phyloP scores from a whole-genome alignment of 2,329 filamentous ascomycete genomes.

The Phialemoniopsis sp. region DNA sequence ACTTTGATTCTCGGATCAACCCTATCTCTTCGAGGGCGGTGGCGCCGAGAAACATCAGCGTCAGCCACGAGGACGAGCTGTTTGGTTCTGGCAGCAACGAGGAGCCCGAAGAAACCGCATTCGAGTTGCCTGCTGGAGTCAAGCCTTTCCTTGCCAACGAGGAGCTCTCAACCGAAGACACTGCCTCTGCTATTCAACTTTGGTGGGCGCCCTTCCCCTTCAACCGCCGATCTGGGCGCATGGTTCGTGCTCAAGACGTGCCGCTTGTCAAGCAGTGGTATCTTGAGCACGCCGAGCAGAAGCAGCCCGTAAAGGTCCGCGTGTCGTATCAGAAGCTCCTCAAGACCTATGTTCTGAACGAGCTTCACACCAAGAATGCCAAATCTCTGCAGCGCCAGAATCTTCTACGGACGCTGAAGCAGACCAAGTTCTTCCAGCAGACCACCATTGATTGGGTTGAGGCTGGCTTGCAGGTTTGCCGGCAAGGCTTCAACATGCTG shows the following conservation, averaged over 20 bases:
- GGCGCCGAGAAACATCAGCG: constrained; percentile 86
- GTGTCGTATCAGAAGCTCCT: constrained; percentile 98
- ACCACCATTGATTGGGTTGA: constrained; percentile 99
- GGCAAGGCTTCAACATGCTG: constrained; percentile 98
- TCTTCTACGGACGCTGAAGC: constrained; percentile 81
- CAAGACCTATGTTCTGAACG: constrained; percentile 94
- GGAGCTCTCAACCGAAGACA: constrained; percentile 84
- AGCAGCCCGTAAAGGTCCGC: constrained; percentile 90
- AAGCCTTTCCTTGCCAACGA: constrained; percentile 90
- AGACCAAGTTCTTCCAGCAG: constrained; percentile 99
- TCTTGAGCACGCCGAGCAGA: constrained; percentile 84
- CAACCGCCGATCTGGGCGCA: constrained; percentile 85
- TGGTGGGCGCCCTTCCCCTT: constrained; percentile 99
- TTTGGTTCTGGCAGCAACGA: constrained; percentile 78
- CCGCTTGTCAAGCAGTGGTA: constrained; percentile 98
- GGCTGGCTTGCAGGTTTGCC: constrained; percentile 94
- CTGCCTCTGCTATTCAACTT: constrained; percentile 82
- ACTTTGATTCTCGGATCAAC: constrained; percentile 97
- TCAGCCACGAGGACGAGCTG: constrained; percentile 90
- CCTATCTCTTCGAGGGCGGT: constrained; percentile 95
- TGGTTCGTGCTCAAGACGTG: constrained; percentile 96
- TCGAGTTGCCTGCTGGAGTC: constrained; percentile 73
- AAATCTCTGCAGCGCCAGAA: constrained; percentile 97
- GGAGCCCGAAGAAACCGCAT: constrained; percentile 74
- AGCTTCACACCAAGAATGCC: constrained; percentile 91